Conservation (phyloP, 1,284 basidiomycete genomes). For the Hemileia vastatrix region DNA sequence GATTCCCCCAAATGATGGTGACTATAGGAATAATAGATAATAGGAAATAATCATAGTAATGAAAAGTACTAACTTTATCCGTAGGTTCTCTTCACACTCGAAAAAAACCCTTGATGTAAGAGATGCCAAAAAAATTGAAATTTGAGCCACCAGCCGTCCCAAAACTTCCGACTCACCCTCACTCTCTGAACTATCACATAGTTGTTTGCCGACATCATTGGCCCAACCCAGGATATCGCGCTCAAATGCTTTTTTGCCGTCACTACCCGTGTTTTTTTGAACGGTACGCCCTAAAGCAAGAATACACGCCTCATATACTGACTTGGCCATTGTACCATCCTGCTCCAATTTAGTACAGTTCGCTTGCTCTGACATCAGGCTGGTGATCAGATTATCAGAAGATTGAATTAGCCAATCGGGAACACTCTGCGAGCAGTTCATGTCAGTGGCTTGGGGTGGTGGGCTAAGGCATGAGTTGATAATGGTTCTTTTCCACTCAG, state of each 20-base stretch:
- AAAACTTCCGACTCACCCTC: conserved; percentile 7
- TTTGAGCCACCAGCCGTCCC: not conserved
- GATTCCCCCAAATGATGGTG: not conserved
- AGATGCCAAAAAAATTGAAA: conserved; percentile 1
- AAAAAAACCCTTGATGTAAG: conserved; percentile 6
- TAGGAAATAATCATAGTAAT: not conserved
- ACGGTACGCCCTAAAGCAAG: conserved; percentile 9
- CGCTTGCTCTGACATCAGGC: not conserved
- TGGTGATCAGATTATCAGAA: not conserved
- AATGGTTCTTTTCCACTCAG: not conserved
- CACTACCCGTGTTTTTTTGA: conserved; percentile 2
- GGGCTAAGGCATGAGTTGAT: too few species aligned
- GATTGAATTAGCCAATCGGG: conserved; percentile 5
- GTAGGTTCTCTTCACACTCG: conserved; percentile 1
- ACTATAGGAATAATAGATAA: not conserved
- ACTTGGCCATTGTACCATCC: conserved; percentile 6
- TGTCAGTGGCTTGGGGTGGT: too few species aligned
- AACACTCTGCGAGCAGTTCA: not conserved
- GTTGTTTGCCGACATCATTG: not conserved
- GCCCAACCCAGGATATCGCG: not conserved
- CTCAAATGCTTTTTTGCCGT: conserved; percentile 8
- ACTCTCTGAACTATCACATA: conserved; percentile 1
- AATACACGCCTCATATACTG: conserved; percentile 15
- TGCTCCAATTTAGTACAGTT: not conserved
- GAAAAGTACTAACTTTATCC: conserved; percentile 3